These are phyloP conservation scores for Acanthamoeba rhysodes DNA, from an alignment of 208 protist genomes.

Conservation along the genomic window DNA sequence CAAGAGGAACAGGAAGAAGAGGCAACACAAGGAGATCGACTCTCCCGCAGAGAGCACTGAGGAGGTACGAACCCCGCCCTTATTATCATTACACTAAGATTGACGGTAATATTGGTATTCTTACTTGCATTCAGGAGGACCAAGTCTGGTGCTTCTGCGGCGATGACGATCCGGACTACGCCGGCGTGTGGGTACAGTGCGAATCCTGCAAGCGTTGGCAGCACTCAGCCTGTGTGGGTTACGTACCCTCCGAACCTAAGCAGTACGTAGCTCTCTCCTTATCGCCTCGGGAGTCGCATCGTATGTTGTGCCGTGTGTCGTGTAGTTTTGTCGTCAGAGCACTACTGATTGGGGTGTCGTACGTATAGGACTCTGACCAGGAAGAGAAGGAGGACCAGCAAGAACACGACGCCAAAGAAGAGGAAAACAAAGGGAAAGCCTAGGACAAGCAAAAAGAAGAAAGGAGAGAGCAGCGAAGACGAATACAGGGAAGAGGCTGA, in stretches of 20 bases:
- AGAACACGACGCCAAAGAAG: neutral
- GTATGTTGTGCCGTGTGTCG: no score
- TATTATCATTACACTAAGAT: no score
- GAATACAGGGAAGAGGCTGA: neutral
- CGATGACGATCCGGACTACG: constrained; percentile 53
- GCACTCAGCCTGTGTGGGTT: neutral
- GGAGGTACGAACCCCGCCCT: neutral
- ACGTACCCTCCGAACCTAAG: no score
- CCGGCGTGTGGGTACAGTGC: constrained; percentile 67
- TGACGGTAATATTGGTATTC: no score
- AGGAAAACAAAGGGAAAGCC: neutral
- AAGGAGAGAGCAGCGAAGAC: neutral
- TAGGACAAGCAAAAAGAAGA: neutral
- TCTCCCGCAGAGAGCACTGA: neutral
- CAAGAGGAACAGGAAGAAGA: constrained; percentile 36
- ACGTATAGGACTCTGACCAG: neutral
- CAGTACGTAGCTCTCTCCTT: neutral
- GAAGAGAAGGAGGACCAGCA: neutral
- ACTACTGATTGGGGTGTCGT: neutral
- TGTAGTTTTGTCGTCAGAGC: no score
- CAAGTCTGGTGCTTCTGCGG: constrained; percentile 68
- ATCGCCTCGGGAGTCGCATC: no score
- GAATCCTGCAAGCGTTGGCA: constrained; percentile 55
- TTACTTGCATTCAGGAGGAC: constrained; percentile 28
- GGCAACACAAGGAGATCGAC: neutral